Evolutionary conservation across 352 stramenopile species (phyloP), one percentile per base, ranked within the genome.

Genomic region (Phytophthora uliginosa): DNA sequence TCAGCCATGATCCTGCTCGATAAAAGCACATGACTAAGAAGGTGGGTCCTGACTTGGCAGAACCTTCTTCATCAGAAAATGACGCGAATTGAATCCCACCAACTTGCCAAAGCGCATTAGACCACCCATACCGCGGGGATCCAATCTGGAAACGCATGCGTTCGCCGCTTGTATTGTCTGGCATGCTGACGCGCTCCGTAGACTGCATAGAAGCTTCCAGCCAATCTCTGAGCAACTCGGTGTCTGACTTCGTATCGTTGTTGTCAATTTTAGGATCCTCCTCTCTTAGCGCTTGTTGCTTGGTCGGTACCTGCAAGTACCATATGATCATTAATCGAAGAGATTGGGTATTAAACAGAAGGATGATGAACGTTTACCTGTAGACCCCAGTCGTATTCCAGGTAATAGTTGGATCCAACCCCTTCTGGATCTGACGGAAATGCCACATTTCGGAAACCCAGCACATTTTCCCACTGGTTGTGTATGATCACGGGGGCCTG

Each of bases 81-180:
- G 83, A 86, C 15, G 87, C 88, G 63, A 96, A 96, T 71, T 96
- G 90, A 69, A 96, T 94, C 1, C 90, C 90, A 34, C 79, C 77
- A 47, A 94, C 87, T 71, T 95, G 83, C 90, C 90, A 96, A 45
- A 96, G 62, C 22, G 76, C 60, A 68, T 93, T 94, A 9, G 90
- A 95, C 90, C 90, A 96, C 3, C 88, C 88, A 10, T 84, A 88
- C 24, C 65, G 53, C 0, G 82, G 81, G 5, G 78, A 76, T 24
- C 89, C 86, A 26, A 96, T 79, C 71, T 94, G 86, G 65, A 95
- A 95, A 48, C 88, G 81, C 24, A 79, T 76, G 9, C 59, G 71
- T 10, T 83, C 75, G 10, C 64, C 63, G 8, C 36, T 54, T 31
- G 59, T 42, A 24, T 31, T 55, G 8, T 56, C 54, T 7, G 48